Evolutionary conservation across 495 filamentous ascomycete genomes (phyloP).

Genomic region (Monascus purpureus): DNA sequence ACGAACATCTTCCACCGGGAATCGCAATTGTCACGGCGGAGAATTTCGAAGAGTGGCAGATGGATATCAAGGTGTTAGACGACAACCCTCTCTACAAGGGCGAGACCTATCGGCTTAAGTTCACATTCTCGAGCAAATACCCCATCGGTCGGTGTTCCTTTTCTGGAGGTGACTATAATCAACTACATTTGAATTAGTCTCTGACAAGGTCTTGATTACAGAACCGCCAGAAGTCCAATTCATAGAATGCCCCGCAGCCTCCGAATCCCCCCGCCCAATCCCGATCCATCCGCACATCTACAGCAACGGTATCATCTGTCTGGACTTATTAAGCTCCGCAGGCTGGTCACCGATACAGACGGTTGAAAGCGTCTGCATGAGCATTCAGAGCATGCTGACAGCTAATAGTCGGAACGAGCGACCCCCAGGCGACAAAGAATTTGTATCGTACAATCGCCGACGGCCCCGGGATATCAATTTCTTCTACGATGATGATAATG

Average conservation of each 20-base stretch:
- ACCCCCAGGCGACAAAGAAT: constrained; percentile 74
- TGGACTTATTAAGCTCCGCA: constrained; percentile 74
- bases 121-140: constrained; percentile 69
- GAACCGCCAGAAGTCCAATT: constrained; percentile 93
- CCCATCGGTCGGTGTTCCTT: constrained; percentile 58
- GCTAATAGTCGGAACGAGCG: constrained; percentile 83
- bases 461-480: constrained; percentile 78
- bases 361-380: constrained; percentile 94
- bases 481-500: constrained; percentile 73
- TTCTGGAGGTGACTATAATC: background rate
- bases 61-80: constrained; percentile 87
- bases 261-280: constrained; percentile 49
- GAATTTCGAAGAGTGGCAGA: constrained; percentile 76
- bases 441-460: constrained; percentile 62
- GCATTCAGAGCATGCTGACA: constrained; percentile 94
- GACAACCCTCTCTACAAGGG: constrained; percentile 77
- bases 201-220: constrained; percentile 20
- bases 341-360: constrained; percentile 97
- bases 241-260: constrained; percentile 32
- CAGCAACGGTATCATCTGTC: constrained; percentile 94
- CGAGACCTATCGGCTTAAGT: constrained; percentile 74
- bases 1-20: constrained; percentile 44
- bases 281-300: constrained; percentile 97
- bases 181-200: too few relatives aligned
- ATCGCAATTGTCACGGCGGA: constrained; percentile 70